Base-by-base conservation (phyloP, 805 yeast genomes). In the Yamadazyma tumulicola region DNA sequence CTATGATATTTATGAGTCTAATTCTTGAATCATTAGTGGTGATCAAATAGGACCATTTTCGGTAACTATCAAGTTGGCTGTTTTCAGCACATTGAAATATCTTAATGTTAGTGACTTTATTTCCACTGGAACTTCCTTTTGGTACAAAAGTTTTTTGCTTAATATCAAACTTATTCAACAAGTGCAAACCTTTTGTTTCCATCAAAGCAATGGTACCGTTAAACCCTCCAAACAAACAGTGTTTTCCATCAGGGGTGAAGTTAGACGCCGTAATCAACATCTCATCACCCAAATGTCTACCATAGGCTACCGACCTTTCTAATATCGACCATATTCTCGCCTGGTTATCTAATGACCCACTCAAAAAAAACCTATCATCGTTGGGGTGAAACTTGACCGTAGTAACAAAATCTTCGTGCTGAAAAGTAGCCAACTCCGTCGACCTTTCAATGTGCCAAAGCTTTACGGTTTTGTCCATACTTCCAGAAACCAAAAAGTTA, bases 1-100 rank as follows among this genome's bases (percentile, higher is more conserved):
- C 70, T 8, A 62, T 54, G 21, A 78, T 51, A 47, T 82, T 79
- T 35, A 83, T 75, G 7, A 87, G 54, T 27, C 97, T 59, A 16
- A 89, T 63, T 33, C 79, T 74, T 1, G 95, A 86, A 55, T 89
- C 96, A 53, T 85, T 88, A 3, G 94, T 77, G 3, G 95, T 77
- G 5, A 87, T 69, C 18, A 88, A 53, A 14, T 55, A 43, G 10
- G 59, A 48, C 65, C 67, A 65, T 31, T 45, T 49, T 15, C 18
- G 31, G 26, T 48, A 30, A 8, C 48, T 45, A 23, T 45, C 43
- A 12, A 15, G 36, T 21, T 19, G 32, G 7, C 30, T 31, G 2
- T 11, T 19, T 3, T 29, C 26, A 14, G 41, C 38, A 5, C 46
- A 43, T 26, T 51, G 54, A 31, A 73, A 77, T 9, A 75, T 61